phyloP scores from a whole-genome alignment of 768 basidiomycete genomes.

The Cystofilobasidium ferigula region DNA sequence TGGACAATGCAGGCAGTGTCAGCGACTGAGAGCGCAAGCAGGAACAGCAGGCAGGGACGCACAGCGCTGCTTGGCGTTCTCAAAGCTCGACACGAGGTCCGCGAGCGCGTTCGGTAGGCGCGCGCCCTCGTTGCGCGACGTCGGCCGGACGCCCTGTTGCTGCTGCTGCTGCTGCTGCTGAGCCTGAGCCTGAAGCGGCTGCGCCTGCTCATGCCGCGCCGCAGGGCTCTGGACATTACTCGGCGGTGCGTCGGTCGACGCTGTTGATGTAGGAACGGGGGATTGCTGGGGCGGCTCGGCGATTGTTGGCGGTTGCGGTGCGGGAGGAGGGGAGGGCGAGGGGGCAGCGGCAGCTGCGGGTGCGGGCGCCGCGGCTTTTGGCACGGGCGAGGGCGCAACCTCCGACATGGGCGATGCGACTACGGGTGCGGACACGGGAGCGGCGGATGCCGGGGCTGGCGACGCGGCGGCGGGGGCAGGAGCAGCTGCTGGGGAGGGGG shows the following conservation, averaged over 20 bases:
- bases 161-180: constrained; percentile 27
- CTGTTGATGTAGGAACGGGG: constrained; percentile 39
- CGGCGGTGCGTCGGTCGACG: background rate
- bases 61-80: constrained; percentile 96
- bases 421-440: background rate
- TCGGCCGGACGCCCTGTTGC: constrained; percentile 19
- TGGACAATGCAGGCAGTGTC: background rate
- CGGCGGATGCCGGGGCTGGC: background rate
- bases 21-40: background rate
- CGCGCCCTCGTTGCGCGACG: constrained; percentile 37
- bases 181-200: too few species aligned
- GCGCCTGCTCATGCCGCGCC: background rate
- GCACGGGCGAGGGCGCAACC: constrained; percentile 37
- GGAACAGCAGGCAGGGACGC: constrained; percentile 5
- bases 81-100: constrained; percentile 87
- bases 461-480: background rate
- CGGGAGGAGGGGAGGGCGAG: constrained; percentile 42
- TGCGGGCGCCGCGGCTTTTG: constrained; percentile 40
- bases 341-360: too few species aligned
- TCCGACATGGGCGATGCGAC: constrained; percentile 25
- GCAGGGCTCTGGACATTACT: background rate
- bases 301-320: constrained; percentile 35
- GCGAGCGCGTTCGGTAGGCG: constrained; percentile 65
- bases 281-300: constrained; percentile 33
- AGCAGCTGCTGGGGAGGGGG: constrained; percentile 32